A percentile compares a stretch with the other conserved stretches of the same genome.
Conservation (phyloP, 2,329 filamentous ascomycete species). For the Leptodontidium sp. region DNA sequence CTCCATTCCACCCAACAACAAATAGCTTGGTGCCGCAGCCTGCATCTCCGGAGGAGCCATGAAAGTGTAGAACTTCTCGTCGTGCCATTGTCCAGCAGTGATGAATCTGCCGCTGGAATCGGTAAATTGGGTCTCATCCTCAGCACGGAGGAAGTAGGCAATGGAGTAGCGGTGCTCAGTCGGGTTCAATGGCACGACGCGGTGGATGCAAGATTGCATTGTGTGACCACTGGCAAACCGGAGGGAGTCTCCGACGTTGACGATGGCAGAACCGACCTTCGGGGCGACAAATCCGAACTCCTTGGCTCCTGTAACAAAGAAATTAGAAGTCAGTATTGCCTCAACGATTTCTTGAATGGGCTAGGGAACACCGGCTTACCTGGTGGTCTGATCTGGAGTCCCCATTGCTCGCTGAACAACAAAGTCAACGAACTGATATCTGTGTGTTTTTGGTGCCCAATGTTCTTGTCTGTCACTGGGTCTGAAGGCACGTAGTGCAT, state of each 20-base stretch:
- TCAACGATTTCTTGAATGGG: neutral
- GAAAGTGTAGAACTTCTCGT: constrained; percentile 62
- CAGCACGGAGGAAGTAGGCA: constrained; percentile 65
- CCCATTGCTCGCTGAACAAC: constrained; percentile 64
- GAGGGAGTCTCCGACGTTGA: constrained; percentile 67
- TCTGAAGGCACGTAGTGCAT: constrained; percentile 62
- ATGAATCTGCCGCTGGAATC: constrained; percentile 59
- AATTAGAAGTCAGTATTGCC: neutral
- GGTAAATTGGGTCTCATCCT: constrained; percentile 63
- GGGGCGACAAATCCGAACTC: constrained; percentile 63
- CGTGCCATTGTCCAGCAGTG: constrained; percentile 62
- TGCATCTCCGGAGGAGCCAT: constrained; percentile 49
- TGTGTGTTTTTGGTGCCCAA: constrained; percentile 65
- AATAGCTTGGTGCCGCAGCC: constrained; percentile 56
- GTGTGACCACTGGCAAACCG: constrained; percentile 61
- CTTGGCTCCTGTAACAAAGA: constrained; percentile 39
- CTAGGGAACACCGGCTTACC: constrained; percentile 39
- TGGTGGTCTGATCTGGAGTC: constrained; percentile 63
- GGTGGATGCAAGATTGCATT: constrained; percentile 65
- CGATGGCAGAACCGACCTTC: constrained; percentile 58
- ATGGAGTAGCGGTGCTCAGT: constrained; percentile 65
- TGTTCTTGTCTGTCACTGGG: constrained; percentile 51
- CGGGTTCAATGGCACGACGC: constrained; percentile 61
- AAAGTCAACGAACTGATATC: constrained; percentile 64
- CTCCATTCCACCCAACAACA: constrained; percentile 60